Percentiles rank a stretch among this genome's conserved stretches.
These are phyloP conservation scores for Hirsutella thompsonii DNA, from an alignment of 2,329 filamentous ascomycete species.

Conservation along the genomic window DNA sequence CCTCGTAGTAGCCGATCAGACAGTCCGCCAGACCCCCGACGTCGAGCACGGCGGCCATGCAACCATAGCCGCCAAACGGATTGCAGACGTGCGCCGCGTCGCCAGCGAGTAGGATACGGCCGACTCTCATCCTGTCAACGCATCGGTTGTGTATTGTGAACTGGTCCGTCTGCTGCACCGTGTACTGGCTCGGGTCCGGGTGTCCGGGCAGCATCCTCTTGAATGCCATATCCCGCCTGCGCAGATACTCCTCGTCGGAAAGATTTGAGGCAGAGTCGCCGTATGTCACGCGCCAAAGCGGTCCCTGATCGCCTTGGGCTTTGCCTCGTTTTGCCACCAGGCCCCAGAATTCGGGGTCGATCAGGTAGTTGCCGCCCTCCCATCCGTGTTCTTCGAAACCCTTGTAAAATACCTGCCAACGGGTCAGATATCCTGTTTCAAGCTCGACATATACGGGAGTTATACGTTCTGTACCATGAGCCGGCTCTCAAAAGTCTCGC, in stretches of 20 bases:
- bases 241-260: conserved; percentile 21
- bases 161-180: conserved; percentile 22
- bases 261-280: conserved; percentile 31
- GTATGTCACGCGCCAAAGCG: conserved; percentile 39
- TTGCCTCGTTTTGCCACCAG: conserved; percentile 36
- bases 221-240: conserved; percentile 12
- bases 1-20: conserved; percentile 26
- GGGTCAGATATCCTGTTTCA: background rate
- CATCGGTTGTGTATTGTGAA: conserved; percentile 38
- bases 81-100: conserved; percentile 41
- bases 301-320: conserved; percentile 17
- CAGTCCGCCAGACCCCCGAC: conserved; percentile 34
- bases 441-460: background rate
- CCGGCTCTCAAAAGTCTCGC: conserved; percentile 32
- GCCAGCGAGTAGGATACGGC: conserved; percentile 32
- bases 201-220: conserved; percentile 34
- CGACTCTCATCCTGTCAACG: conserved; percentile 31
- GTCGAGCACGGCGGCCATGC: conserved; percentile 35
- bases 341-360: conserved; percentile 37
- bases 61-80: conserved; percentile 35
- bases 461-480: conserved; percentile 37
- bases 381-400: conserved; percentile 29
- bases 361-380: conserved; percentile 35
- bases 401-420: conserved; percentile 23
- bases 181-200: conserved; percentile 34